Evolutionary conservation across 2,329 filamentous ascomycete species (phyloP).

Genomic region (Chaetothyriales sp.): DNA sequence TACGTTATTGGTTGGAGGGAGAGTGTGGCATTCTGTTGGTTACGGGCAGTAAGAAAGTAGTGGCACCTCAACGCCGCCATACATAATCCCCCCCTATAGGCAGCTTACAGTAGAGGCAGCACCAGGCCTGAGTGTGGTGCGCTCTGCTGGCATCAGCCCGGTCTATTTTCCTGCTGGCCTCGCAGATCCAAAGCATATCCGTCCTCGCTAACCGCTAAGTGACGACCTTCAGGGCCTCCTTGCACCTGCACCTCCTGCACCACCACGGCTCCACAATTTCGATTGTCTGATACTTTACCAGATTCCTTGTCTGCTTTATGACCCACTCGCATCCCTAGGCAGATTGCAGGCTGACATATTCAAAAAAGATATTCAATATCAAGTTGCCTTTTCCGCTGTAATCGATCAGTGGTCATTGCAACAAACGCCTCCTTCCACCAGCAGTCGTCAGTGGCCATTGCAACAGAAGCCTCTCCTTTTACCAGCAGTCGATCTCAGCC

Average conservation of each 20-base stretch:
- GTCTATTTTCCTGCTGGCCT: not conserved
- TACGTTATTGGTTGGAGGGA: no score
- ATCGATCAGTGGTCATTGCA: no score
- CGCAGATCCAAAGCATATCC: not conserved
- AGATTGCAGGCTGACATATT: not conserved
- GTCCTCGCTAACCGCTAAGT: not conserved
- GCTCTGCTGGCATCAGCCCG: no score
- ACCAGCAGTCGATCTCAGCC: not conserved
- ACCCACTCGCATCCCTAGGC: not conserved
- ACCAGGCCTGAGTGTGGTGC: no score
- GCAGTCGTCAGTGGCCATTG: not conserved
- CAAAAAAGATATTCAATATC: not conserved
- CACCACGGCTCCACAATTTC: not conserved
- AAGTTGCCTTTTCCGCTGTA: not conserved
- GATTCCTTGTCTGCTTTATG: not conserved
- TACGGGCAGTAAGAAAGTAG: no score
- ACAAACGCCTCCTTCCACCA: not conserved
- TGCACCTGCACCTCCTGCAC: not conserved
- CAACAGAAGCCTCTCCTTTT: not conserved
- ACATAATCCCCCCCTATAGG: no score
- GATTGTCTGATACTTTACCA: not conserved
- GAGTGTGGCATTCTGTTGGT: no score
- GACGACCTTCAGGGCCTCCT: not conserved
- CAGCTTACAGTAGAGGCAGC: no score
- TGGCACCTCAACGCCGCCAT: no score